Percentiles rank a stretch among this genome's conserved stretches.
Conservation (phyloP, 495 filamentous ascomycete species). For the Podospora appendiculata region DNA sequence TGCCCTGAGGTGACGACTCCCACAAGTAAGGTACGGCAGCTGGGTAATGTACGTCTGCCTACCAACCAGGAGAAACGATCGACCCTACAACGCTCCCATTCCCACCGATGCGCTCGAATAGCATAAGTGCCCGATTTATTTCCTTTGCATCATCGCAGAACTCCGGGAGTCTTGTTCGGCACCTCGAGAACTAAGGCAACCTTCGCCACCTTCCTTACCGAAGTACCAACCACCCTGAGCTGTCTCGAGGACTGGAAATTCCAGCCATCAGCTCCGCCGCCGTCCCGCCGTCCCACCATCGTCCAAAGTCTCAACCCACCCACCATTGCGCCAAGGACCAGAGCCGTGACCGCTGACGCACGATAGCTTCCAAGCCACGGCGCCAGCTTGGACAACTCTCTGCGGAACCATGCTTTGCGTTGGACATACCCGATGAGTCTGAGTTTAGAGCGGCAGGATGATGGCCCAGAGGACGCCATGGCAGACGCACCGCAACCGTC, state of each 20-base stretch:
- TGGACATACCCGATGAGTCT: slow-evolving; percentile 39
- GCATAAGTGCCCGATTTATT: too few relatives aligned
- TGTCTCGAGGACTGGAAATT: not conserved
- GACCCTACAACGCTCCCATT: too few relatives aligned
- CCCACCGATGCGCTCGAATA: too few relatives aligned
- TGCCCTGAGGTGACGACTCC: too few relatives aligned
- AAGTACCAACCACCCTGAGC: too few relatives aligned
- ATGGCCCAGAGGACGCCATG: slow-evolving; percentile 35
- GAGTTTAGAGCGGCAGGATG: slow-evolving; percentile 36
- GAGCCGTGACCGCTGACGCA: not conserved
- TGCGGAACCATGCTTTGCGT: slow-evolving; percentile 24
- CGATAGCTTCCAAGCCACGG: not conserved
- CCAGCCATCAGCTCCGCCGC: not conserved
- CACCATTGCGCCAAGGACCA: not conserved
- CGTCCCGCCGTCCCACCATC: not conserved
- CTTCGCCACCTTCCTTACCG: too few relatives aligned
- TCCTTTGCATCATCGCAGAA: too few relatives aligned
- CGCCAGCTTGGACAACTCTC: not conserved
- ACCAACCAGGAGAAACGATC: too few relatives aligned
- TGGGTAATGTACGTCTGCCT: too few relatives aligned
- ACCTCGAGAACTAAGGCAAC: not conserved
- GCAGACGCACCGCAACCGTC: slow-evolving; percentile 32
- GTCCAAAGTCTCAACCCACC: not conserved
- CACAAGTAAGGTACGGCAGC: too few relatives aligned
- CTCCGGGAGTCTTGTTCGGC: not conserved